phyloP scores from a whole-genome alignment of 2,329 filamentous ascomycete species.

The Neonectria faginata region DNA sequence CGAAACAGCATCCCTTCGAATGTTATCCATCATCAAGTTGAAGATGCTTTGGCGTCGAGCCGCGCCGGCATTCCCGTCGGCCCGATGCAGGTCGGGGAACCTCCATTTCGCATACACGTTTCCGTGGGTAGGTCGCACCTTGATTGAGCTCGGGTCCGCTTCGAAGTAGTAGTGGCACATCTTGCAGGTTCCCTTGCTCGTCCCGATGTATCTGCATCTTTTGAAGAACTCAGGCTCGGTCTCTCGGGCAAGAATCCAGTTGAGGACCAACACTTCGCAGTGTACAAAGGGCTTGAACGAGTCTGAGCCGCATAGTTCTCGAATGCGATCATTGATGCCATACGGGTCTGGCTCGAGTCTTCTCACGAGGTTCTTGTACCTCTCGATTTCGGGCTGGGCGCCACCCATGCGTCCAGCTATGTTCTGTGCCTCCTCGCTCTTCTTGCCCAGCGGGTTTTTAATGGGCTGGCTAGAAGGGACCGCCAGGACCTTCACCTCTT shows the following conservation, averaged over 20 bases:
- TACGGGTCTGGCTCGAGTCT: slow-evolving; percentile 39
- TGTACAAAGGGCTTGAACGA: slow-evolving; percentile 50
- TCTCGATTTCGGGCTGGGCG: background rate
- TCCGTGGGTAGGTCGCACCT: slow-evolving; percentile 47
- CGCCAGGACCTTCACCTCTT: slow-evolving; percentile 43
- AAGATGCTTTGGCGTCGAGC: slow-evolving; percentile 38
- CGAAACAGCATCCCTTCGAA: slow-evolving; percentile 46
- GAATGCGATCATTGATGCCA: slow-evolving; percentile 42
- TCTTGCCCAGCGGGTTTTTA: slow-evolving; percentile 34
- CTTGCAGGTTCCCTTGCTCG: slow-evolving; percentile 55
- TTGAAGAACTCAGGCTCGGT: slow-evolving; percentile 45
- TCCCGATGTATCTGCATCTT: slow-evolving; percentile 52
- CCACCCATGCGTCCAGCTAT: slow-evolving; percentile 43
- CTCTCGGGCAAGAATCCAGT: slow-evolving; percentile 36
- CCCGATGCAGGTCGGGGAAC: slow-evolving; percentile 48
- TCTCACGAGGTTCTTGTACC: slow-evolving; percentile 26
- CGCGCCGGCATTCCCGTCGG: slow-evolving; percentile 16
- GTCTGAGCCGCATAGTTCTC: slow-evolving; percentile 10
- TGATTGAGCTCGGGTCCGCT: slow-evolving; percentile 41
- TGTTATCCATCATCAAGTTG: slow-evolving; percentile 41
- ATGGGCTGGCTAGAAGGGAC: slow-evolving; percentile 43
- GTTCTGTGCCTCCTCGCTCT: slow-evolving; percentile 31
- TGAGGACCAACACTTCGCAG: slow-evolving; percentile 40
- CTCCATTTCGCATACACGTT: slow-evolving; percentile 57
- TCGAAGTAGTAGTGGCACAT: slow-evolving; percentile 55